Percentiles rank a stretch among this genome's conserved stretches.
phyloP scores from a whole-genome alignment of 805 yeast genomes.

The Pichia phayaonensis region DNA sequence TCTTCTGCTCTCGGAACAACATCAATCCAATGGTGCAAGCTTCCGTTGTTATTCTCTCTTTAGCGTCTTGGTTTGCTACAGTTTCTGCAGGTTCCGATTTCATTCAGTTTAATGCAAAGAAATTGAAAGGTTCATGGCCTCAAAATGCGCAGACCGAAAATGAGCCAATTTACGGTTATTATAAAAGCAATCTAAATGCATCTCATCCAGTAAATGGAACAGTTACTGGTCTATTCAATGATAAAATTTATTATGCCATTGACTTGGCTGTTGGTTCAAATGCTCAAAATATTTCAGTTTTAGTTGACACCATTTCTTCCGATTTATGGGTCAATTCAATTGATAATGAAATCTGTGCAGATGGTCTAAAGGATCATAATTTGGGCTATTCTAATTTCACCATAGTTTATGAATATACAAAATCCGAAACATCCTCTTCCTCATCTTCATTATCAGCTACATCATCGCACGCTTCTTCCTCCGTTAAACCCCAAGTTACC shows the following conservation, averaged over 20 bases:
- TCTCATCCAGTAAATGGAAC: conserved; percentile 2
- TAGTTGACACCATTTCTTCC: conserved; percentile 61
- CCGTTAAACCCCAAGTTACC: not conserved
- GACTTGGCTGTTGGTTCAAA: conserved; percentile 45
- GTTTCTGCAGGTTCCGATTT: conserved; percentile 4
- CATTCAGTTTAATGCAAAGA: conserved; percentile 5
- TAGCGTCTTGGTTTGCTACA: not conserved
- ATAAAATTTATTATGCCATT: conserved; percentile 35
- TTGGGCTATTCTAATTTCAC: conserved; percentile 1
- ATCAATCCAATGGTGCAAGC: not conserved
- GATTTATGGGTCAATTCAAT: conserved; percentile 51
- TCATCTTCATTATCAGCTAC: not conserved
- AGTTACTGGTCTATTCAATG: conserved; percentile 10
- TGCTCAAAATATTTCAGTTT: conserved; percentile 39
- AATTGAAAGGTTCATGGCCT: conserved; percentile 10
- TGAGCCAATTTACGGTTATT: conserved; percentile 6
- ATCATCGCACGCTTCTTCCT: not conserved
- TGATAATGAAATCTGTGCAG: conserved; percentile 4
- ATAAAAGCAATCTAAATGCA: not conserved
- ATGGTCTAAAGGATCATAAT: not conserved
- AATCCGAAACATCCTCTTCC: not conserved
- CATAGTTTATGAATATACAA: not conserved
- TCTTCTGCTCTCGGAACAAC: not conserved
- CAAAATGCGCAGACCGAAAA: conserved; percentile 8
- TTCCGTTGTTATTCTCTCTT: not conserved